phyloP scores from a whole-genome alignment of 768 basidiomycete genomes.

The Leccinum sublutescens region DNA sequence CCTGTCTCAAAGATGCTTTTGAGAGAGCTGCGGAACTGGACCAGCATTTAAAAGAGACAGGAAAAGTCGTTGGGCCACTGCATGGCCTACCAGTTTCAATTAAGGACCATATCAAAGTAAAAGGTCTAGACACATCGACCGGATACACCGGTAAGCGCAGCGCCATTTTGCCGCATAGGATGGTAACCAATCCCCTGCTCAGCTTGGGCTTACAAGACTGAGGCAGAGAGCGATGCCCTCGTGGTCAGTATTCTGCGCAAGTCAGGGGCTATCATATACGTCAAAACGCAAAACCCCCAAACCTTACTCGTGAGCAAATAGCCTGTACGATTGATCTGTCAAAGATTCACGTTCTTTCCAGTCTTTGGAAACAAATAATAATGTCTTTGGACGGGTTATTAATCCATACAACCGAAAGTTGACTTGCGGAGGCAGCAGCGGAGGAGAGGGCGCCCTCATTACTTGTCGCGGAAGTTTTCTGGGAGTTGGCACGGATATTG shows the following conservation, averaged over 20 bases:
- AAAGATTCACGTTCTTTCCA: conserved; percentile 23
- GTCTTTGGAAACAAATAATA: conserved; percentile 55
- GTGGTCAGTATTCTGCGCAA: conserved; percentile 44
- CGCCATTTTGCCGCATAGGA: not conserved
- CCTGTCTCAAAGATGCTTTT: conserved; percentile 54
- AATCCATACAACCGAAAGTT: conserved; percentile 62
- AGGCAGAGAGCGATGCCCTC: conserved; percentile 42
- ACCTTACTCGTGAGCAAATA: conserved; percentile 43
- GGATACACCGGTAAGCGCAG: conserved; percentile 27
- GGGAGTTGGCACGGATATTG: conserved; percentile 48
- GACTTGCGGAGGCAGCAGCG: conserved; percentile 47
- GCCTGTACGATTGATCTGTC: not conserved
- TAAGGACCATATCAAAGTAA: conserved; percentile 48
- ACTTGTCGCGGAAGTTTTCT: conserved; percentile 42
- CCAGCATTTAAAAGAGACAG: conserved; percentile 42
- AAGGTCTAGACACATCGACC: conserved; percentile 41
- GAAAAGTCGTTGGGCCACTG: conserved; percentile 45
- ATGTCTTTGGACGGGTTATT: conserved; percentile 54
- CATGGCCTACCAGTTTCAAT: conserved; percentile 46
- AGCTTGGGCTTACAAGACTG: conserved; percentile 40
- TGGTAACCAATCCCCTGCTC: conserved; percentile 16
- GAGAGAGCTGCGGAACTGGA: conserved; percentile 50
- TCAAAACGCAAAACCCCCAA: conserved; percentile 49
- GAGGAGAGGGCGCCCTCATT: conserved; percentile 47
- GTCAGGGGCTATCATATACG: conserved; percentile 45